A percentile compares a stretch with the other conserved stretches of the same genome.
Conservation (phyloP, 345 rosid genomes). For the Durio zibethinus region DNA sequence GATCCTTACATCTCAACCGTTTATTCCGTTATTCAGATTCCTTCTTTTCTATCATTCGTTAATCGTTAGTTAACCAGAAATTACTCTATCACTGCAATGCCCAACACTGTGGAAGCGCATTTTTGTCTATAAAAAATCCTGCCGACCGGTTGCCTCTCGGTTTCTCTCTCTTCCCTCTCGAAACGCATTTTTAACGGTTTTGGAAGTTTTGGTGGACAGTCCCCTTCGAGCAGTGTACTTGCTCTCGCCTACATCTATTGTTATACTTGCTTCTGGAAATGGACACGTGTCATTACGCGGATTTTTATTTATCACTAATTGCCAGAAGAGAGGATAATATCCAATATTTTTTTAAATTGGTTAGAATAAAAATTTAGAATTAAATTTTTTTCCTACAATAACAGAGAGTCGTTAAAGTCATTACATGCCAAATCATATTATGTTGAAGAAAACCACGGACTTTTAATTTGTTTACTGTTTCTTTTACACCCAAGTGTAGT, state of each 20-base stretch:
- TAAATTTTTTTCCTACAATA: no score
- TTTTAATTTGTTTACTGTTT: no score
- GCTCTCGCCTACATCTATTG: background rate
- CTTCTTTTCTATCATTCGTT: slow-evolving; percentile 19
- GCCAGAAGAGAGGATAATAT: no score
- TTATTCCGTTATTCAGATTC: slow-evolving; percentile 40
- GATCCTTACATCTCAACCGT: slow-evolving; percentile 54
- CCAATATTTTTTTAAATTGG: no score
- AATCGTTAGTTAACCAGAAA: background rate
- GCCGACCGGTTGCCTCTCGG: slow-evolving; percentile 17
- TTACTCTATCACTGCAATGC: background rate
- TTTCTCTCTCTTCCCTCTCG: background rate
- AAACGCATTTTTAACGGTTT: slow-evolving; percentile 37
- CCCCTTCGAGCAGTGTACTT: slow-evolving; percentile 32
- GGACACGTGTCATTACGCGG: no score
- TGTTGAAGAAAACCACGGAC: no score
- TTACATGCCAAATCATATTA: no score
- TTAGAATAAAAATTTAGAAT: no score
- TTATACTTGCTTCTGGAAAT: background rate
- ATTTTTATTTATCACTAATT: no score
- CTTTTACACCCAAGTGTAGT: no score
- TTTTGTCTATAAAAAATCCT: background rate
- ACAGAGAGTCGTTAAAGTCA: no score
- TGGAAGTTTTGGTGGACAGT: slow-evolving; percentile 28
- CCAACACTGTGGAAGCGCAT: background rate